These are phyloP conservation scores for Xerocomus amazonicus DNA, from an alignment of 1,284 basidiomycete genomes.

Conservation along the genomic window DNA sequence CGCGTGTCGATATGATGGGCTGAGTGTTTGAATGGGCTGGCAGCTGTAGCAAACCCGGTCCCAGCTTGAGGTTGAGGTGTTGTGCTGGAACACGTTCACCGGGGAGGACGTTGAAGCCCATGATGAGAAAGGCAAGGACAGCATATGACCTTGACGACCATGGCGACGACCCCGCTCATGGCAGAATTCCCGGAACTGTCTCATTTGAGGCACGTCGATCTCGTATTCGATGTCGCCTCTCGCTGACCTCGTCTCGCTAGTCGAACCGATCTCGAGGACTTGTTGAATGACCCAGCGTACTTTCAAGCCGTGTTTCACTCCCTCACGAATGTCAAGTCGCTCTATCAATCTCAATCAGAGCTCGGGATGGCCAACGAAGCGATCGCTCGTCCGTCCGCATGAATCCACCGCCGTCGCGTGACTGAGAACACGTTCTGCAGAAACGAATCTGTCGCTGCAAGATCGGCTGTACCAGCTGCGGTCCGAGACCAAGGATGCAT, in stretches of 20 bases:
- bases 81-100: slow-evolving; percentile 65
- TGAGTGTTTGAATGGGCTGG: slow-evolving; percentile 26
- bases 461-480: slow-evolving; percentile 70
- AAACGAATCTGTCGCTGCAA: slow-evolving; percentile 71
- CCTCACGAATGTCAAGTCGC: slow-evolving; percentile 64
- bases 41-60: slow-evolving; percentile 65
- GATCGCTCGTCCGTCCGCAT: slow-evolving; percentile 65
- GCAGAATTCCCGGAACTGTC: slow-evolving; percentile 69
- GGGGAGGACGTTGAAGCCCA: slow-evolving; percentile 57
- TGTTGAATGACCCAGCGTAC: slow-evolving; percentile 76
- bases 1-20: slow-evolving; percentile 60
- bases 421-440: slow-evolving; percentile 30
- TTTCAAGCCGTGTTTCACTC: slow-evolving; percentile 87
- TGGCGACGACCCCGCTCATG: slow-evolving; percentile 43
- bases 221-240: slow-evolving; percentile 4
- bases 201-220: slow-evolving; percentile 55
- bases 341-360: slow-evolving; percentile 73
- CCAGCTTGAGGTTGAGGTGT: slow-evolving; percentile 75
- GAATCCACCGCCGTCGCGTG: slow-evolving; percentile 1
- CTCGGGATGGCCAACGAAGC: slow-evolving; percentile 80
- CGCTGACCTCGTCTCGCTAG: slow-evolving; percentile 38
- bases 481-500: slow-evolving; percentile 78
- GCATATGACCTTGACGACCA: slow-evolving; percentile 14
- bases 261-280: slow-evolving; percentile 83
- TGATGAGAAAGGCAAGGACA: slow-evolving; percentile 39